Conservation (phyloP, 805 yeast genomes). For the Starmerella bombi region DNA sequence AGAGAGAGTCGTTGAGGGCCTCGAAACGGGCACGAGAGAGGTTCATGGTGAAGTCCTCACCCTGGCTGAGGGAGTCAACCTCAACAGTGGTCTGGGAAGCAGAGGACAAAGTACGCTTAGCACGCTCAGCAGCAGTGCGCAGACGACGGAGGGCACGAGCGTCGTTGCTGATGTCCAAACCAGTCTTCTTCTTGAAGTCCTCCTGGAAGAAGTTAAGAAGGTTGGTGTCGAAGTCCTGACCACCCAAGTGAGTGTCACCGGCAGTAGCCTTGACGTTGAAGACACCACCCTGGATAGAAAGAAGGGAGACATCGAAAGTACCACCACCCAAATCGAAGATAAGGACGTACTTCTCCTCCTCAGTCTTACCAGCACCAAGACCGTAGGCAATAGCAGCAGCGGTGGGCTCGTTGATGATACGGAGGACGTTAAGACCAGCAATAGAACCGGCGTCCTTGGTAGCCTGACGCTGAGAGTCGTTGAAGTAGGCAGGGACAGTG, state of each 20-base stretch:
- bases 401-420: conserved; percentile 83
- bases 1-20: conserved; percentile 82
- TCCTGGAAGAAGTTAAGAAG: conserved; percentile 82
- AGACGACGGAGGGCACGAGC: conserved; percentile 96
- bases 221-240: conserved; percentile 98
- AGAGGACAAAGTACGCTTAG: conserved; percentile 95
- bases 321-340: conserved; percentile 97
- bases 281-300: conserved; percentile 89
- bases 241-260: conserved; percentile 99
- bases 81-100: conserved; percentile 93
- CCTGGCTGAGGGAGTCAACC: conserved; percentile 88
- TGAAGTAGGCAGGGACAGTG: conserved; percentile 80
- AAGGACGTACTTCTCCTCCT: conserved; percentile 73
- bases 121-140: conserved; percentile 98
- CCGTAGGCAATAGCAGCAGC: conserved; percentile 98
- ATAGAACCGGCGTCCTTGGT: conserved; percentile 82
- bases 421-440: conserved; percentile 71
- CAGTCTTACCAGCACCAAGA: conserved; percentile 75
- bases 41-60: conserved; percentile 88
- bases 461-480: conserved; percentile 82
- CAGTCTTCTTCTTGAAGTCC: conserved; percentile 92
- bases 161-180: conserved; percentile 76
- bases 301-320: conserved; percentile 89
- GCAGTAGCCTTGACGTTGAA: conserved; percentile 95
- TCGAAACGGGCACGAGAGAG: conserved; percentile 97